Evolutionary conservation across 1,139 yeast genomes (phyloP).

Genomic region (Magnusiomyces ingens): DNA sequence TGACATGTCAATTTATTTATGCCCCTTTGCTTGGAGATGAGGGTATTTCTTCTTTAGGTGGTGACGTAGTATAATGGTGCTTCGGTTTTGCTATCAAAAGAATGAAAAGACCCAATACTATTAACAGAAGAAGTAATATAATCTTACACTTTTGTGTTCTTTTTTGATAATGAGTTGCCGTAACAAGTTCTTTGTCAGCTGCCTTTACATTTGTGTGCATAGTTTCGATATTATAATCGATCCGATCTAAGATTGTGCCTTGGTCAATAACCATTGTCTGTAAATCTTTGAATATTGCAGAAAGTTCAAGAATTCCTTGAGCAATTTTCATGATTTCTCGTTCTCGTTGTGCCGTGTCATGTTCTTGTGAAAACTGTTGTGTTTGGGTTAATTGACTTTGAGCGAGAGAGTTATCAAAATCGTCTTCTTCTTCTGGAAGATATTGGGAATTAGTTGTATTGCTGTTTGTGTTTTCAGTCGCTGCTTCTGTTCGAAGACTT

Average conservation of each 20-base stretch:
- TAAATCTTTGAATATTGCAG: slow-evolving; percentile 88
- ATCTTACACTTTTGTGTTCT: slow-evolving; percentile 87
- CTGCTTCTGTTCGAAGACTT: slow-evolving; percentile 35
- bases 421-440: not conserved
- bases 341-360: slow-evolving; percentile 52
- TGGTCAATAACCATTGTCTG: slow-evolving; percentile 91
- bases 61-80: slow-evolving; percentile 20
- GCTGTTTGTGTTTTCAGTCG: slow-evolving; percentile 19
- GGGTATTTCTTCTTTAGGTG: slow-evolving; percentile 1
- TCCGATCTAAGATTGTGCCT: slow-evolving; percentile 87
- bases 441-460: not conserved
- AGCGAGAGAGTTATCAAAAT: not conserved
- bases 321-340: slow-evolving; percentile 85
- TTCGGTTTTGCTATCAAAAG: slow-evolving; percentile 66
- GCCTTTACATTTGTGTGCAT: slow-evolving; percentile 68
- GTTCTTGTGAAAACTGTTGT: slow-evolving; percentile 15
- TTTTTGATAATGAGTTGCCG: slow-evolving; percentile 77
- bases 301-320: slow-evolving; percentile 87
- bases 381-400: slow-evolving; percentile 4
- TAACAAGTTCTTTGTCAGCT: slow-evolving; percentile 69
- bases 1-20: not conserved
- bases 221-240: slow-evolving; percentile 81
- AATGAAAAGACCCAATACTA: slow-evolving; percentile 67
- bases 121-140: slow-evolving; percentile 60
- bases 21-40: too few species aligned